Base-by-base conservation (phyloP, 495 filamentous ascomycete genomes). In the Penicillium bialowiezense region DNA sequence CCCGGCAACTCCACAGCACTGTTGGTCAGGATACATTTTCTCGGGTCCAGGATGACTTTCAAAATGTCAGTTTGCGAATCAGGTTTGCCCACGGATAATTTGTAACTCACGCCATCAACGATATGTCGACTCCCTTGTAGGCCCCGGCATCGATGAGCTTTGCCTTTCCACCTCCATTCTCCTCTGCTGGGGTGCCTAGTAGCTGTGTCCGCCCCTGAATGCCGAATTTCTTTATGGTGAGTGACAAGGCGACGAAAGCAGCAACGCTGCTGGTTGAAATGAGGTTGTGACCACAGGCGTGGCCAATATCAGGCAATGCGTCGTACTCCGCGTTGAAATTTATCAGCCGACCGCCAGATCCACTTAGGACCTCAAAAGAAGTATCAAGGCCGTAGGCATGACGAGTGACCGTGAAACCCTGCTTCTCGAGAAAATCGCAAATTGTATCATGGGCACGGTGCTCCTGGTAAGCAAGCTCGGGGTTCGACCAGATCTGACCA, bases 111-210 rank as follows among this genome's bases (percentile, higher is more conserved):
- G 81, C 77, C 64, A 88, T 84, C 28, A 88, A 67, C 15, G 70
- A 81, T 47, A 87, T 75, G 58, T 87, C 82, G n/a, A 85, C 82
- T 13, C 72, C 72, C 26, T 76, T 66, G 62, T 85, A 88, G 4
- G 84, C 86, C 0, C 82, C 83, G 1, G 72, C 76, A 14, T 85
- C 60, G 23, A 88, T 71, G 7, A 88, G 71, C 35, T 76, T 78
- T 45, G 82, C 82, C 60, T 90, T 88, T 18, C 85, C 86, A 7
- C 84, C 84, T 9, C 83, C 82, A 14, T 78, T 80, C 69, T 89
- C 85, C 62, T 90, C 86, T 0, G 81, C 86, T 1, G 86, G 86
- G 0, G 85, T 89, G 15, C 86, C 86, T 20, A 89, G 77, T 24
- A 90, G 55, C 35, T 82, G 65, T 0, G 85, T 70, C 35, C 80